Evolutionary conservation across 2,329 filamentous ascomycete species (phyloP).

Genomic region (Nigrospora osmanthi): DNA sequence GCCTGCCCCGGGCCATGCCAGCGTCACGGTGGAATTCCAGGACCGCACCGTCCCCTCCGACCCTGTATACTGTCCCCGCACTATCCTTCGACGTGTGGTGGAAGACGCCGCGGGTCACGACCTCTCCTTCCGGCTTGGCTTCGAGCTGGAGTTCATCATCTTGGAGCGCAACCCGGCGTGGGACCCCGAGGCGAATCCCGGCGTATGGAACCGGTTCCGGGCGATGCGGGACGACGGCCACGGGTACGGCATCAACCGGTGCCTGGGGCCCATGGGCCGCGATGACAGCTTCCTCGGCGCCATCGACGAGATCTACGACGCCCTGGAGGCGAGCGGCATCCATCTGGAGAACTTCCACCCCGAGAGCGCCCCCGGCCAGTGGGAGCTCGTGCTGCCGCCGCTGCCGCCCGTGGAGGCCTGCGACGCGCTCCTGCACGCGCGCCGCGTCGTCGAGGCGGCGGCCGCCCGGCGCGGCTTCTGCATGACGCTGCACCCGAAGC

Average conservation of each 20-base stretch:
- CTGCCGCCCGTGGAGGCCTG: slow-evolving; percentile 57
- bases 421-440: slow-evolving; percentile 62
- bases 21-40: slow-evolving; percentile 59
- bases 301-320: slow-evolving; percentile 56
- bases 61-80: slow-evolving; percentile 55
- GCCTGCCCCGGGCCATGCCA: slow-evolving; percentile 52
- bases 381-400: slow-evolving; percentile 65
- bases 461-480: slow-evolving; percentile 55
- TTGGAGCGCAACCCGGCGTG: slow-evolving; percentile 38
- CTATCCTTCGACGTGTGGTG: slow-evolving; percentile 49
- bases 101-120: slow-evolving; percentile 40
- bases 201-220: slow-evolving; percentile 14
- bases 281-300: slow-evolving; percentile 39
- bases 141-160: slow-evolving; percentile 76
- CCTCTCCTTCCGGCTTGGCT: slow-evolving; percentile 60
- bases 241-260: slow-evolving; percentile 61
- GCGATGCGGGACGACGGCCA: slow-evolving; percentile 53
- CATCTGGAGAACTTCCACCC: slow-evolving; percentile 66
- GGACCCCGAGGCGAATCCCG: slow-evolving; percentile 12
- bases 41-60: slow-evolving; percentile 40
- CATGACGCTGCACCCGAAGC: slow-evolving; percentile 69
- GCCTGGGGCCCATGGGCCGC: slow-evolving; percentile 47
- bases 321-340: slow-evolving; percentile 55
- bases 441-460: slow-evolving; percentile 59
- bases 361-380: slow-evolving; percentile 67